Evolutionary conservation across 2,329 filamentous ascomycete genomes (phyloP), one percentile per base, ranked within the genome.

Genomic region (Exophiala sp.): DNA sequence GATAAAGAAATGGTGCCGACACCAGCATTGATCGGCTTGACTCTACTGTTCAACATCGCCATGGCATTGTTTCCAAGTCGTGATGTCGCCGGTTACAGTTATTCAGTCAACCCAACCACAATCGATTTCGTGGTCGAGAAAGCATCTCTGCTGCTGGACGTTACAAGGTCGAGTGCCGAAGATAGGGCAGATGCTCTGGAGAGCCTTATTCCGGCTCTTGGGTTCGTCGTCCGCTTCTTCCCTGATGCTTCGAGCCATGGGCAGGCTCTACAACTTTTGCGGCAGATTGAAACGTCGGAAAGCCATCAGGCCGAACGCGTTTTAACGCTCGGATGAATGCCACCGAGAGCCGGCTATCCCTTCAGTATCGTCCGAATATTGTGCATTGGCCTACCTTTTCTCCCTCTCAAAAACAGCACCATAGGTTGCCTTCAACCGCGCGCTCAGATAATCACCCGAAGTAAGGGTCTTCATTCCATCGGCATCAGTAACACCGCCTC

Each of bases 341-440:
- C 21, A 24, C 21, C 21, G 21, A 24, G 21, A 24, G 6, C 6
- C 21, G 21, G 21, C 21, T 3, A 24, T 3, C 6, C 21, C 21
- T n/a, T 24, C 21, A 24, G 21, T 24, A 24, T 24, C 21, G 21
- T 3, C 21, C 21, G 14, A 41, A 3, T 18, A 20, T 4, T 20
- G 38, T 7, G 5, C 18, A 41, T 20, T 24, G 21, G 6, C 36
- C 8, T 43, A 43, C 41, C 32, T 43, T 43, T 43, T 11, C 21
- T 43, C 41, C 41, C 41, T 43, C 14, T 43, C 10, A n/a, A 24
- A 43, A 11, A 42, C 48, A 56, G 70, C 69, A 16, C 73, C 77
- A 71, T 85, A 85, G 1, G 82, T 85, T 14, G 80, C 80, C 47
- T 74, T 77, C 65, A 85, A 64, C 56, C 82, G 71, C 52, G 75